Evolutionary conservation across 2,329 filamentous ascomycete species (phyloP), one percentile per base, ranked within the genome.

Genomic region (Neonectria sp.): DNA sequence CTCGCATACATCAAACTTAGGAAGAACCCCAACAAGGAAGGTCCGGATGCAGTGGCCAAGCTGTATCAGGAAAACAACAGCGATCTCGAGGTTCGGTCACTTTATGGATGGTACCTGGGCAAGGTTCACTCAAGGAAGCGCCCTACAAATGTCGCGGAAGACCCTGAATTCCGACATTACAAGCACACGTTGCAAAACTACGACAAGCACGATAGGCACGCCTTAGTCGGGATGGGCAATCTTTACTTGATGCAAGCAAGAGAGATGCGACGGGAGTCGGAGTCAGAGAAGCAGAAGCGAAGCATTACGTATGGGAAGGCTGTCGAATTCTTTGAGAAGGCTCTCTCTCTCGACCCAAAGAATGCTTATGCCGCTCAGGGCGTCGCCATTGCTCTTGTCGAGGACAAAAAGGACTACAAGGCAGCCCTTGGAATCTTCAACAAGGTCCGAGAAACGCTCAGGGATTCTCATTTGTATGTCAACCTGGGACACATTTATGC

Each of bases 301-400:
- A 93, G 92, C 64, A 93, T 92, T 73, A 92, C 91, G 68, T 99
- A 98, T 78, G 90, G 91, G 78, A 95, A 95, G 73, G 95, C 96
- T 0, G 95, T 98, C 12, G 97, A 99, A 79, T 99, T 99, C 82
- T 99, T 98, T 75, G 96, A 98, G 79, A 99, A 99, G 83, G 95
- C 95, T 5, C 85, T 99, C 25, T 94, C 97, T 70, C 85, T 99
- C n/a, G 96, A 99, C 76, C 91, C 95, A 0, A 95, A 92, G 83
- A 99, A 98, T 74, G 95, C 96, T 0, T 97, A 97, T 79, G 97
- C 97, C 8, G 96, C 96, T 2, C 96, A 99, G 79, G 96, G 97
- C 68, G 91, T 99, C 71, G 96, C 94, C 15, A 98, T 99, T 77
- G 95, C 95, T 9, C 86, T 99, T 31, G 91, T 96, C 1, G 96